Conservation (phyloP, 495 filamentous ascomycete species). For the Apodospora peruviana region DNA sequence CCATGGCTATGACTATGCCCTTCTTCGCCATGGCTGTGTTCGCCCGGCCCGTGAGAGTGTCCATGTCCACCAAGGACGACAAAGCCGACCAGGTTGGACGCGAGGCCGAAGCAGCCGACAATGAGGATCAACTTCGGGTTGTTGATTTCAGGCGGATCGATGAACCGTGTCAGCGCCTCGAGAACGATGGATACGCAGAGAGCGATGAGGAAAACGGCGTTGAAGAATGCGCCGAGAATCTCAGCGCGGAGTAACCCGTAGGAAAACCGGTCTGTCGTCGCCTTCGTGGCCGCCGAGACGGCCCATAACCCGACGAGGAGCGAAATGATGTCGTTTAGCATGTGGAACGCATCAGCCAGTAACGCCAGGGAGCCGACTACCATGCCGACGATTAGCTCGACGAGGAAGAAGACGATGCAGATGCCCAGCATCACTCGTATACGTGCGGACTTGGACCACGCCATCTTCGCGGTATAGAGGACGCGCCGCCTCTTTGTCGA, state of each 20-base stretch:
- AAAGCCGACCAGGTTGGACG: conserved; percentile 85
- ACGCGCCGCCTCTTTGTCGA: conserved; percentile 39
- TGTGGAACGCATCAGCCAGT: conserved; percentile 96
- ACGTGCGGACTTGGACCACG: conserved; percentile 83
- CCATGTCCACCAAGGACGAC: conserved; percentile 90
- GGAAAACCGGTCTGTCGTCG: conserved; percentile 80
- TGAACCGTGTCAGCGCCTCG: conserved; percentile 82
- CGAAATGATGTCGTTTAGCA: conserved; percentile 97
- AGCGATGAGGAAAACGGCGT: conserved; percentile 94
- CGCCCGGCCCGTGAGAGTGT: conserved; percentile 67
- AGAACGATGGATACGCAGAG: conserved; percentile 93
- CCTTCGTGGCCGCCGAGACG: conserved; percentile 76
- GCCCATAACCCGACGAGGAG: conserved; percentile 92
- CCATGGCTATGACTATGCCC: conserved; percentile 63
- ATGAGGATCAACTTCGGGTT: conserved; percentile 80
- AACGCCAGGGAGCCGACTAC: conserved; percentile 84
- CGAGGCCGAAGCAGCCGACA: conserved; percentile 80
- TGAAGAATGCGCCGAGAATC: conserved; percentile 90
- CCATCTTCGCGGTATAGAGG: no score
- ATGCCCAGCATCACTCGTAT: conserved; percentile 90
- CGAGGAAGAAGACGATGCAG: conserved; percentile 80
- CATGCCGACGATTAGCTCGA: conserved; percentile 83
- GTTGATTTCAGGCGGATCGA: conserved; percentile 79
- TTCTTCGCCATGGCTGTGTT: conserved; percentile 39
- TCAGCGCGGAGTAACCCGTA: conserved; percentile 99